Evolutionary conservation across 2,329 filamentous ascomycete genomes (phyloP).

Genomic region (Paecilomyces niveus): DNA sequence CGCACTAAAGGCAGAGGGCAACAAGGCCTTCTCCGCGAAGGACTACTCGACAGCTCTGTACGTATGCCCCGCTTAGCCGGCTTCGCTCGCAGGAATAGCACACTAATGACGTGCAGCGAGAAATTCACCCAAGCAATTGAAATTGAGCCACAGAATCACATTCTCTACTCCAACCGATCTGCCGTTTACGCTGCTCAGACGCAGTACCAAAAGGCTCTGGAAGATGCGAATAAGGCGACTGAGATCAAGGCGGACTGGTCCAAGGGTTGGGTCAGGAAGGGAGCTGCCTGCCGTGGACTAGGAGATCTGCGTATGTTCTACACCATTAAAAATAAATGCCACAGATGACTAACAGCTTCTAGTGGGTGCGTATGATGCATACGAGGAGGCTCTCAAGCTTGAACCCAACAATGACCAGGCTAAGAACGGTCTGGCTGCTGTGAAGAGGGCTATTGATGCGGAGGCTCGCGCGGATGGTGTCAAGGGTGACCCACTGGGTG

Average conservation of each 20-base stretch:
- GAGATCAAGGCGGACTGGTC: conserved; percentile 97
- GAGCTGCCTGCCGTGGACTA: conserved; percentile 78
- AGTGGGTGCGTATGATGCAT: conserved; percentile 79
- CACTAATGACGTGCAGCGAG: conserved; percentile 51
- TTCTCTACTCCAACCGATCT: conserved; percentile 96
- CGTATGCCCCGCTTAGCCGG: conserved; percentile 36
- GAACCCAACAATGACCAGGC: conserved; percentile 88
- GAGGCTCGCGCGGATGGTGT: conserved; percentile 59
- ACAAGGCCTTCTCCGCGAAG: conserved; percentile 97
- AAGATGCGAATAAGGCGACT: conserved; percentile 88
- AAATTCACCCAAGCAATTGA: conserved; percentile 93
- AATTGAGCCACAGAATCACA: conserved; percentile 82
- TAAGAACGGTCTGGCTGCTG: conserved; percentile 77
- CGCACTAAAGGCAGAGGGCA: conserved; percentile 93
- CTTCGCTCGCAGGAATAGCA: conserved; percentile 6
- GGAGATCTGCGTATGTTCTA: conserved; percentile 63
- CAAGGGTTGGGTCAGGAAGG: conserved; percentile 93
- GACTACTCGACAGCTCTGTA: conserved; percentile 95
- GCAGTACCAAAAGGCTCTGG: conserved; percentile 75
- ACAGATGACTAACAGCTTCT: conserved; percentile 9
- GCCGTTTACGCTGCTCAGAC: conserved; percentile 80
- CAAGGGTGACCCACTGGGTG: conserved; percentile 60
- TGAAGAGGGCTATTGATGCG: conserved; percentile 79
- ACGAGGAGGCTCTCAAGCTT: conserved; percentile 87
- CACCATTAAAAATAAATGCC: neutral